These are phyloP conservation scores for Colletotrichum sublineola DNA, from an alignment of 2,329 filamentous ascomycete species.

Conservation along the genomic window DNA sequence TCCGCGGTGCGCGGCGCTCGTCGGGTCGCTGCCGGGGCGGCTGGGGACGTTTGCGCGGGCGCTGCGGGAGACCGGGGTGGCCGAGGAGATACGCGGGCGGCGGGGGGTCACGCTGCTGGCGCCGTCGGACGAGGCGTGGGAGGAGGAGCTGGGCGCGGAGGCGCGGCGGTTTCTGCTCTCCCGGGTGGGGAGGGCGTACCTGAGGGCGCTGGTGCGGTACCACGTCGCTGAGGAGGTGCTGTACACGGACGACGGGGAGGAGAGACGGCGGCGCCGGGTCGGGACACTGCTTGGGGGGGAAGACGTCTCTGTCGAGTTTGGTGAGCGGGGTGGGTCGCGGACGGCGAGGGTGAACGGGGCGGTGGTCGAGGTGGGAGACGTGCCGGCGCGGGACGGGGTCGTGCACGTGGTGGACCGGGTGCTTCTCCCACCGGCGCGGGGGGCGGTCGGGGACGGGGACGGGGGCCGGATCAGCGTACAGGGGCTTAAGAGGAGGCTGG, in stretches of 20 bases:
- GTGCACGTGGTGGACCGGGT: slow-evolving; percentile 30
- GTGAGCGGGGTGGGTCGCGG: neutral
- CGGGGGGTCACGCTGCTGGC: slow-evolving; percentile 26
- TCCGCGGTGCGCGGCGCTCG: slow-evolving; percentile 23
- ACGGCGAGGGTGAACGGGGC: neutral
- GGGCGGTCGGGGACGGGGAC: too few relatives aligned
- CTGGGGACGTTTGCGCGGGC: slow-evolving; percentile 22
- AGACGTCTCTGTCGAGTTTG: neutral
- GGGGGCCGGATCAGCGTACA: neutral
- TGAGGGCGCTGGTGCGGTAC: slow-evolving; percentile 26
- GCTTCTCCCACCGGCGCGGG: slow-evolving; percentile 13
- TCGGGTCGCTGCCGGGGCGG: slow-evolving; percentile 16
- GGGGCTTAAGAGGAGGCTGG: slow-evolving; percentile 15
- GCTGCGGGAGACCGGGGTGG: neutral
- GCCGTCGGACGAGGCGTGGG: slow-evolving; percentile 28
- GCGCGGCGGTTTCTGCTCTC: slow-evolving; percentile 16
- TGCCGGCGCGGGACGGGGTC: slow-evolving; percentile 23
- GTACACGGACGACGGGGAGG: slow-evolving; percentile 9
- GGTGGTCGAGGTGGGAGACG: slow-evolving; percentile 2
- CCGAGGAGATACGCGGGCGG: neutral
- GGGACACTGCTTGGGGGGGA: slow-evolving; percentile 5
- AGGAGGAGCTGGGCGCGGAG: neutral
- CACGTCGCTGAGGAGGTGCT: slow-evolving; percentile 5
- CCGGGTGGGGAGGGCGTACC: neutral
- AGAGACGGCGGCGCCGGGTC: neutral